Evolutionary conservation across 495 filamentous ascomycete genomes (phyloP).

Genomic region (Parathielavia hyrcaniae): DNA sequence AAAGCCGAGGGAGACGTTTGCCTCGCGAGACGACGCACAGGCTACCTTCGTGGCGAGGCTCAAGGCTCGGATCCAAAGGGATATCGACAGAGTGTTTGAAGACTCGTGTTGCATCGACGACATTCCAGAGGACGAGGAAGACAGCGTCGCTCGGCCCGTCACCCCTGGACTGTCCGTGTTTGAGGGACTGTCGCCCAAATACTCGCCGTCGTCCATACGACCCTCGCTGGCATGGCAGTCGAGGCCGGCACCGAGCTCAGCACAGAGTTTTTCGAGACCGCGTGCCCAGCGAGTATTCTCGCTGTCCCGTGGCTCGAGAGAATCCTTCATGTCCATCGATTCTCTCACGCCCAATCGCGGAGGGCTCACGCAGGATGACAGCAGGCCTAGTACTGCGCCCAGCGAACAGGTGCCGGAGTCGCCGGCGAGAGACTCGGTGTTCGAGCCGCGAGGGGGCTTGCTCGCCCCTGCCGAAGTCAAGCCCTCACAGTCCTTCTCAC

Average conservation of each 20-base stretch:
- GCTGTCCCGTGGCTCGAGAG: constrained; percentile 17
- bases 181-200: constrained; percentile 11
- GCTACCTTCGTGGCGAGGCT: constrained; percentile 29
- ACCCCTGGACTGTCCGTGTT: constrained; percentile 8
- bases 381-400: constrained; percentile 7
- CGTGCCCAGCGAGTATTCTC: constrained; percentile 21
- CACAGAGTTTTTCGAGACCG: constrained; percentile 15
- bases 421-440: background rate
- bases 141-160: constrained; percentile 8
- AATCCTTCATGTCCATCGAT: constrained; percentile 13
- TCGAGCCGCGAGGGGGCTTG: constrained; percentile 3
- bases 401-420: constrained; percentile 10
- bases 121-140: constrained; percentile 29
- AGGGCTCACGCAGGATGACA: constrained; percentile 2
- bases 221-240: constrained; percentile 4
- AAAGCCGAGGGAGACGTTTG: constrained; percentile 17
- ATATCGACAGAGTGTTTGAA: constrained; percentile 42
- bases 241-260: background rate
- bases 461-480: constrained; percentile 10
- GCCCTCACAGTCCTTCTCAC: constrained; percentile 20
- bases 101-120: constrained; percentile 42
- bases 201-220: constrained; percentile 13
- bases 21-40: constrained; percentile 23
- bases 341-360: constrained; percentile 9
- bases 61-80: constrained; percentile 35